Conservation (phyloP, 148 eudicot genomes). For the Persicaria tinctoria region DNA sequence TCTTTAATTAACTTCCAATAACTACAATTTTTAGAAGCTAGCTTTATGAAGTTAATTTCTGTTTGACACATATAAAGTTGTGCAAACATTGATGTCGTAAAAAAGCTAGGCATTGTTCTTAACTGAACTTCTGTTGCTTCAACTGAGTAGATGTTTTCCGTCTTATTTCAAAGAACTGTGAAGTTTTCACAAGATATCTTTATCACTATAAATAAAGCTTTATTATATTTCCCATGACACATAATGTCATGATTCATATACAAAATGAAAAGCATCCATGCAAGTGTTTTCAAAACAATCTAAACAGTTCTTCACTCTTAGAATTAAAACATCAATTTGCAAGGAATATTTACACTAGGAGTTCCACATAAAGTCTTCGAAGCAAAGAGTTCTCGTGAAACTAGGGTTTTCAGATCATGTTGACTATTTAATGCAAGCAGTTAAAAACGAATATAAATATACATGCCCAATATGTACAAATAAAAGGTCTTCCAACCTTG, state of each 20-base stretch:
- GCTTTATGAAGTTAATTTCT: not conserved
- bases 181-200: not conserved
- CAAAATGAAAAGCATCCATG: too few species aligned
- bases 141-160: not conserved
- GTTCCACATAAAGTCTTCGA: not conserved
- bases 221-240: too few species aligned
- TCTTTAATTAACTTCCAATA: not conserved
- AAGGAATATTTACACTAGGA: not conserved
- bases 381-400: not conserved
- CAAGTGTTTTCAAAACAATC: too few species aligned
- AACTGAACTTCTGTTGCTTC: too few species aligned
- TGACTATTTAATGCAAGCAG: not conserved
- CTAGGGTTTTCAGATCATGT: not conserved
- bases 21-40: not conserved
- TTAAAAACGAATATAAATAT: not conserved
- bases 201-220: too few species aligned
- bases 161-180: not conserved
- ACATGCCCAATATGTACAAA: too few species aligned
- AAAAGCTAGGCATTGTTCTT: too few species aligned
- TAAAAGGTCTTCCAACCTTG: not conserved
- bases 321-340: not conserved
- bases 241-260: too few species aligned
- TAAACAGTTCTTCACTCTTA: too few species aligned
- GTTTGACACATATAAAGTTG: not conserved
- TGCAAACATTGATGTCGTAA: too few species aligned